phyloP scores from a whole-genome alignment of 192 early-diverging fungal genomes.

The Linnemannia zychae region DNA sequence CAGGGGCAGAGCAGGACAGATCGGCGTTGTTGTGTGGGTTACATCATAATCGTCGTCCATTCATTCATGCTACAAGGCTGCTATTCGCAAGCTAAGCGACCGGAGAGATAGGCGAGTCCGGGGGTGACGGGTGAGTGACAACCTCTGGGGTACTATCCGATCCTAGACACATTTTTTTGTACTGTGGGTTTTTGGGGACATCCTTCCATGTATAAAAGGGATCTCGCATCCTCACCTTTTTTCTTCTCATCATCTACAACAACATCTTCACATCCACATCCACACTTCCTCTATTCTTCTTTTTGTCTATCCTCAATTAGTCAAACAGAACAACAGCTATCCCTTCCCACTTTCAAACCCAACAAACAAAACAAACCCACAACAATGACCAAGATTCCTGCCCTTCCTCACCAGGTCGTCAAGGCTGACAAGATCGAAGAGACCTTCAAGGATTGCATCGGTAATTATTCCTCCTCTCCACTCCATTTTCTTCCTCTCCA shows the following conservation, averaged over 20 bases:
- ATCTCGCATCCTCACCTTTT: background rate
- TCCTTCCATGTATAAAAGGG: background rate
- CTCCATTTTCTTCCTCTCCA: background rate
- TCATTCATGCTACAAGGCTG: background rate
- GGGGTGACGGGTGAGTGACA: background rate
- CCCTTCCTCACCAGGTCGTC: conserved; percentile 21
- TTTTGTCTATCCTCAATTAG: background rate
- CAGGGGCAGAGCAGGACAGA: background rate
- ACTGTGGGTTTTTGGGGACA: background rate
- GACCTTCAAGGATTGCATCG: conserved; percentile 37
- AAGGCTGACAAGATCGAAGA: conserved; percentile 38
- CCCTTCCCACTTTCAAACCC: background rate
- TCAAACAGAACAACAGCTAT: background rate
- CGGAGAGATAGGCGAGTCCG: background rate
- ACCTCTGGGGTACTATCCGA: background rate
- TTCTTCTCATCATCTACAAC: background rate
- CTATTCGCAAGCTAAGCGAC: background rate
- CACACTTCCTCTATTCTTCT: background rate
- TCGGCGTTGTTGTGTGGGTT: background rate
- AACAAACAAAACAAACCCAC: background rate
- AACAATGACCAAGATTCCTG: conserved; percentile 9
- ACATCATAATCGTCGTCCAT: background rate
- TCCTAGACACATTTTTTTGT: background rate
- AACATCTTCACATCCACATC: background rate
- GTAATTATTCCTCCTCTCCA: conserved; percentile 1